A percentile compares a stretch with the other conserved stretches of the same genome.
Conservation (phyloP, 148 eudicot genomes). For the Vaccinium vitisidaea region DNA sequence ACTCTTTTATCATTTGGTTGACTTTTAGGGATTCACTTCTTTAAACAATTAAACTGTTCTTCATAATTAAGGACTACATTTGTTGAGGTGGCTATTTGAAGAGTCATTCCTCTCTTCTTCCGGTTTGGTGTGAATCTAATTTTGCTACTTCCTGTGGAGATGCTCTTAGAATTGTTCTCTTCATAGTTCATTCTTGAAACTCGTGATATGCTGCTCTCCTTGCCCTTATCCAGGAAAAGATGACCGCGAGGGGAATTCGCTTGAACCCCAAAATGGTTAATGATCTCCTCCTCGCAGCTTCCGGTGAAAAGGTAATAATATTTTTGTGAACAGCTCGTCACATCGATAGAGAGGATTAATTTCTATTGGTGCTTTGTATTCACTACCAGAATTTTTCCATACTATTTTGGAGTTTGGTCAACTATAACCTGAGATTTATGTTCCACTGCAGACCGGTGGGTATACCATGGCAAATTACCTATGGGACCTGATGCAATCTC, state of each 20-base stretch:
- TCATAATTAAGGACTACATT: background rate
- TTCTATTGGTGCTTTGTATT: background rate
- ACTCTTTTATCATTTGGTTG: background rate
- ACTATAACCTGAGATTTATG: background rate
- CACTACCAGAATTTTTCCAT: background rate
- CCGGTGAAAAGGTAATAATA: constrained; percentile 77
- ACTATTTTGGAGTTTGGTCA: background rate
- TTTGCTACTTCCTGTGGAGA: background rate
- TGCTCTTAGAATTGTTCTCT: background rate
- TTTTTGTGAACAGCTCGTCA: background rate
- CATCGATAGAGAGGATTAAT: background rate
- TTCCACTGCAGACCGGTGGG: constrained; percentile 62
- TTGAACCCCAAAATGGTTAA: constrained; percentile 50
- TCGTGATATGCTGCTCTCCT: background rate
- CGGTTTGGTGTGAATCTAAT: background rate
- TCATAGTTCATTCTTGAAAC: background rate
- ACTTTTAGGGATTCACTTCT: background rate
- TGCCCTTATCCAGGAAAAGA: constrained; percentile 44
- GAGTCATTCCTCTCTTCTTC: background rate
- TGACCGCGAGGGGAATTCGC: constrained; percentile 45
- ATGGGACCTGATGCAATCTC: constrained; percentile 91
- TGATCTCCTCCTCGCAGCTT: constrained; percentile 76
- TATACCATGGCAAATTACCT: constrained; percentile 67
- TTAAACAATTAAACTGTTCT: background rate
- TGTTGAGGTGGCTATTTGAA: background rate